Evolutionary conservation across 129 eudicot genomes (phyloP).

Genomic region (Sambucus nigra): DNA sequence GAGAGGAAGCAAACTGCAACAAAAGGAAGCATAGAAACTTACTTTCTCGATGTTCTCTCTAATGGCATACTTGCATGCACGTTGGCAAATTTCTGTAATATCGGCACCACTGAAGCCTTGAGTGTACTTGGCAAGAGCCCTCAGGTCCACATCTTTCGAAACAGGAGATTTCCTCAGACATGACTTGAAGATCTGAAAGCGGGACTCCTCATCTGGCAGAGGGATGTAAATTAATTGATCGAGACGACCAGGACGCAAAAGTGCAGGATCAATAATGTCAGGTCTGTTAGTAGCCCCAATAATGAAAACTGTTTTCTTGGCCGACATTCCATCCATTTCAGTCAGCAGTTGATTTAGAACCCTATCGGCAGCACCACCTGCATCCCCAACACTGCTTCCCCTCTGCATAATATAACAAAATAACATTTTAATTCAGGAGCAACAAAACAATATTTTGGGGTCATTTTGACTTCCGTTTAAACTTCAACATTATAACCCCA

Average conservation of each 20-base stretch:
- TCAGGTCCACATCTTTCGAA: slow-evolving; percentile 75
- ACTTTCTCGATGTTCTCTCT: slow-evolving; percentile 63
- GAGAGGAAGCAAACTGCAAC: neutral
- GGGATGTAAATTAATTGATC: slow-evolving; percentile 93
- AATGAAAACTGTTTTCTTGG: slow-evolving; percentile 89
- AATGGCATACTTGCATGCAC: slow-evolving; percentile 62
- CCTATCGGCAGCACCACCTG: slow-evolving; percentile 98
- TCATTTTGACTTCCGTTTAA: too few relatives aligned
- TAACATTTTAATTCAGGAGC: too few relatives aligned
- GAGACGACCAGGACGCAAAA: slow-evolving; percentile 92
- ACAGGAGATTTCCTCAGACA: slow-evolving; percentile 85
- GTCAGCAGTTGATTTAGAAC: slow-evolving; percentile 86
- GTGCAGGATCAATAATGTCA: slow-evolving; percentile 92
- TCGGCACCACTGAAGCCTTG: slow-evolving; percentile 98
- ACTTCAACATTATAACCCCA: too few relatives aligned
- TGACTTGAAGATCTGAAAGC: slow-evolving; percentile 72
- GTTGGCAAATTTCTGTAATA: slow-evolving; percentile 88
- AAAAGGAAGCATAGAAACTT: neutral
- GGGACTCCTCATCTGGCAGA: slow-evolving; percentile 92
- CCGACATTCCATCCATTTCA: slow-evolving; percentile 97
- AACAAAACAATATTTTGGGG: too few relatives aligned
- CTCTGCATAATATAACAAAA: slow-evolving; percentile 43
- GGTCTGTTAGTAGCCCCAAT: slow-evolving; percentile 98
- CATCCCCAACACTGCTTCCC: slow-evolving; percentile 89
- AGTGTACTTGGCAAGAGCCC: slow-evolving; percentile 87